Evolutionary conservation across 768 basidiomycete species (phyloP), one percentile per base, ranked within the genome.

Genomic region (Lactifluus pinguis): DNA sequence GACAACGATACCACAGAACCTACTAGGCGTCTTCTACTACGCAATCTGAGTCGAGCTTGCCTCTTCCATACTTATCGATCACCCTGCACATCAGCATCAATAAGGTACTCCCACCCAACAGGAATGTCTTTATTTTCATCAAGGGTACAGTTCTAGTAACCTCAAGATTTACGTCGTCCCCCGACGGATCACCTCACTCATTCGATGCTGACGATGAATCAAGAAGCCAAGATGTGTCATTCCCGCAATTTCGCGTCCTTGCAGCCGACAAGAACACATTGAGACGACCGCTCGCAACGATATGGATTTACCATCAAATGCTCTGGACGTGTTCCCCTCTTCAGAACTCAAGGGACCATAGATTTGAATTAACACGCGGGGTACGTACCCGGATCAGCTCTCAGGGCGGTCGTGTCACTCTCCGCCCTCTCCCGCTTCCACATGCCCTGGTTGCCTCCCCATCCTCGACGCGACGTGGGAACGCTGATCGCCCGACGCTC

Each of bases 41-140:
- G 25, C 25, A 25, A 25, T 25, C 25, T 2, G 25, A 25, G 25
- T 25, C 25, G 25, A 13, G 88, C 88, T 0, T 79, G 25, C 25
- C 25, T 2, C 25, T 25, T 25, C 25, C 25, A 25, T 25, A 1
- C 25, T 25, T 25, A 25, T 77, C 87, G 3, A 77, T 92, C 49
- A 88, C 87, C 0, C 72, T 91, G 9, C 88, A 90, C 69, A 65
- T 92, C 61, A 89, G 91, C 68, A 88, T 91, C 77, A 87, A 88
- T 65, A 86, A 91, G 45, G 75, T 91, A 8, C 76, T 83, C 29
- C 80, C 83, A 3, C 82, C 87, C 9, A 73, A 78, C 32, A 86
- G 84, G 71, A 84, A 83, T 61, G 66, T 75, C 15, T 85, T 92
- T 67, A 79, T 91, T 71, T 79, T 75, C 11, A 80, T 91, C 49